These are phyloP conservation scores for Pichia sp. DNA, from an alignment of 1,139 yeast genomes.

Conservation along the genomic window DNA sequence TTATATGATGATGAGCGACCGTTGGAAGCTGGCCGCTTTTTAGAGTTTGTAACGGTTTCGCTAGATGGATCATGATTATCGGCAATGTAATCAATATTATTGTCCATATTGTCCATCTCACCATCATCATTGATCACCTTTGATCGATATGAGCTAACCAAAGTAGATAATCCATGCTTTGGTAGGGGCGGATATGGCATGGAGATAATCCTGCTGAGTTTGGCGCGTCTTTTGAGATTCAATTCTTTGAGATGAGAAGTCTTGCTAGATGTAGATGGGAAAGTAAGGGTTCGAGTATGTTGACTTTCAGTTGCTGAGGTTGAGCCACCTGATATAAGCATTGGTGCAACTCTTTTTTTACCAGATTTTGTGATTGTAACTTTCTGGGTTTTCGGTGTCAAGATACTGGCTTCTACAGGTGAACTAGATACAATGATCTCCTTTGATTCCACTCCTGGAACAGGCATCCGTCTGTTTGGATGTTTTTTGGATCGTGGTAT, in stretches of 20 bases:
- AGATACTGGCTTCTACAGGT: slow-evolving; percentile 14
- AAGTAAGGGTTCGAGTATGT: slow-evolving; percentile 1
- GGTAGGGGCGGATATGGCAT: slow-evolving; percentile 36
- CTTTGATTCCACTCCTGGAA: slow-evolving; percentile 2
- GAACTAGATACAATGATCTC: slow-evolving; percentile 8
- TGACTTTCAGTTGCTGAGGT: slow-evolving; percentile 12
- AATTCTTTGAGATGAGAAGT: no score
- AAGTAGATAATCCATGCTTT: slow-evolving; percentile 39
- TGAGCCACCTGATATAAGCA: slow-evolving; percentile 45
- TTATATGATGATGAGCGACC: not conserved
- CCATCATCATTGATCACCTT: slow-evolving; percentile 13
- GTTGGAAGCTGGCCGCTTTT: no score
- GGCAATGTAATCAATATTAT: slow-evolving; percentile 26
- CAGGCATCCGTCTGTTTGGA: slow-evolving; percentile 23
- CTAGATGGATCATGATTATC: slow-evolving; percentile 11
- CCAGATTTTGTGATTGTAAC: slow-evolving; percentile 70
- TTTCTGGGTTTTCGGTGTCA: slow-evolving; percentile 31
- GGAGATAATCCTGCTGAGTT: slow-evolving; percentile 3
- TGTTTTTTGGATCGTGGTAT: slow-evolving; percentile 26
- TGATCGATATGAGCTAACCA: slow-evolving; percentile 39
- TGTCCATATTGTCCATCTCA: slow-evolving; percentile 19
- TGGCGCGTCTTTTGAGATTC: slow-evolving; percentile 19
- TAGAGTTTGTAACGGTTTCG: not conserved
- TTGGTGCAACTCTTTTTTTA: slow-evolving; percentile 80
- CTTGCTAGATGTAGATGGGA: slow-evolving; percentile 3